A percentile compares a stretch with the other conserved stretches of the same genome.
phyloP scores from a whole-genome alignment of 345 rosid species.

The Gossypium australe region DNA sequence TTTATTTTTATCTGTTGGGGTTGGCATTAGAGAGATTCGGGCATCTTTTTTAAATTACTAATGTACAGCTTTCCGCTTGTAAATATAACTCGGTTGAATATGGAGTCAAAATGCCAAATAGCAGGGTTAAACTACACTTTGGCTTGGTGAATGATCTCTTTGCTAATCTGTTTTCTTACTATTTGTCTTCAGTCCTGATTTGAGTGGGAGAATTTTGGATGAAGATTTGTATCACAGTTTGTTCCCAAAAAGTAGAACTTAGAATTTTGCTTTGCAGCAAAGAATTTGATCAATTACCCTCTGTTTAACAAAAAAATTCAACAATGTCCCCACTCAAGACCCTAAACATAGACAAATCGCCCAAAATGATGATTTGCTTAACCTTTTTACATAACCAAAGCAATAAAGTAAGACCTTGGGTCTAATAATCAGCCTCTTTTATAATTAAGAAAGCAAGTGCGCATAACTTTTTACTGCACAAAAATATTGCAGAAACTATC shows the following conservation, averaged over 20 bases:
- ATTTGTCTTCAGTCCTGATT: neutral
- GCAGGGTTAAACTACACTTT: neutral
- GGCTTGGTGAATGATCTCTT: neutral
- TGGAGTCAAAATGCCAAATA: neutral
- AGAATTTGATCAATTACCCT: neutral
- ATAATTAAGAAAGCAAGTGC: no score
- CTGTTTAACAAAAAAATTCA: neutral
- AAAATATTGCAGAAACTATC: no score
- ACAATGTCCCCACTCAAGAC: neutral
- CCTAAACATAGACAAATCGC: neutral
- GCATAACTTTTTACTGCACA: no score
- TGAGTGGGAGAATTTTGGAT: neutral
- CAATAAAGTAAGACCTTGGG: neutral
- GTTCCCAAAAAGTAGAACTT: neutral
- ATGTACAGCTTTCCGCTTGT: constrained; percentile 19
- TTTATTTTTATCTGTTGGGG: neutral
- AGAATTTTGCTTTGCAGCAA: neutral
- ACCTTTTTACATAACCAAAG: neutral
- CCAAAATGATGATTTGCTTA: neutral
- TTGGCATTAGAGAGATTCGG: neutral
- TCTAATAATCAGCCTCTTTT: neutral
- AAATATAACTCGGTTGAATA: constrained; percentile 17
- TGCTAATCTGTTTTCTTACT: neutral
- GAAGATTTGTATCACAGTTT: neutral
- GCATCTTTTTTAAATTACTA: neutral